A percentile compares a stretch with the other conserved stretches of the same genome.
These are phyloP conservation scores for Melaleuca alternifolia DNA, from an alignment of 345 rosid species.

Conservation along the genomic window DNA sequence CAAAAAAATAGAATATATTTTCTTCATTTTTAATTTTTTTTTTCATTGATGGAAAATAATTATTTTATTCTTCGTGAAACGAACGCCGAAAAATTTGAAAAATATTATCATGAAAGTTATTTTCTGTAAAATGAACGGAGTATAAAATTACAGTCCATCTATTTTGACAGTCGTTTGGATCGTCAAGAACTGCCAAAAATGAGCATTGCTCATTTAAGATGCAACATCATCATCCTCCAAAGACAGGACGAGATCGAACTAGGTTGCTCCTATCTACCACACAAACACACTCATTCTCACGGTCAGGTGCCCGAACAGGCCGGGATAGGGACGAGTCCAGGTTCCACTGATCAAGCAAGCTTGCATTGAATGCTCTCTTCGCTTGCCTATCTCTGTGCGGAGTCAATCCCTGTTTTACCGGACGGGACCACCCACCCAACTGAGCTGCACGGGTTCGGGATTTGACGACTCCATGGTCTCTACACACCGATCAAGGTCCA, in stretches of 20 bases:
- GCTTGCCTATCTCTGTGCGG: background rate
- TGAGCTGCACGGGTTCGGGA: background rate
- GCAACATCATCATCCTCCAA: background rate
- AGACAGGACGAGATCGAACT: background rate
- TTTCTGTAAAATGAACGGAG: too few relatives aligned
- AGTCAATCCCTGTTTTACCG: background rate
- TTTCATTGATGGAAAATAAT: too few relatives aligned
- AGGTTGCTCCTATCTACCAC: background rate
- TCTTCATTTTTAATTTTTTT: too few relatives aligned
- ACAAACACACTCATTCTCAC: background rate
- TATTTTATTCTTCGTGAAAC: too few relatives aligned
- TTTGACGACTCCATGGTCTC: too few relatives aligned
- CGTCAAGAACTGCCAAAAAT: fast-evolving
- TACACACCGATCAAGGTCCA: background rate
- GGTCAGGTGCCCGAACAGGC: background rate
- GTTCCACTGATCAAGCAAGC: background rate
- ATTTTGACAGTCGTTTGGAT: too few relatives aligned
- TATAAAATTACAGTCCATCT: too few relatives aligned
- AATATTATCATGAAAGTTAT: too few relatives aligned
- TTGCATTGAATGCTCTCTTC: background rate
- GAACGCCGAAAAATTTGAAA: too few relatives aligned
- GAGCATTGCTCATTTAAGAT: too few relatives aligned
- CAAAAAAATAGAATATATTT: too few relatives aligned
- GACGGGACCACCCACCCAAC: background rate
- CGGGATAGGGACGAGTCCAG: background rate